Evolutionary conservation across 2,329 filamentous ascomycete species (phyloP).

Genomic region (Sporothrix variecibatus): DNA sequence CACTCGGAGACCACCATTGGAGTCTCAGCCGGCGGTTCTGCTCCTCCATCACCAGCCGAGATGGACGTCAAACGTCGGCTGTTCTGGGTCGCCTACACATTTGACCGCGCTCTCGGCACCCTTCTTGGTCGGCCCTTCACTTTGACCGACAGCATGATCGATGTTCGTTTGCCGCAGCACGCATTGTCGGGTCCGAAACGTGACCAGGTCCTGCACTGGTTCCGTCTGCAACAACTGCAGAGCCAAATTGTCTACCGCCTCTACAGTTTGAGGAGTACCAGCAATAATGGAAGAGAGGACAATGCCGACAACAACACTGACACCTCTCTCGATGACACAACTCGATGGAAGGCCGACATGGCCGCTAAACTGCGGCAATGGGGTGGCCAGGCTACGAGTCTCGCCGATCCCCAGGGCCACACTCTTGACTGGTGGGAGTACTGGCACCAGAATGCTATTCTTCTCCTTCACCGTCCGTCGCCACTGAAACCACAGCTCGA

Average conservation of each 20-base stretch:
- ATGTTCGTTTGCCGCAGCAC: conserved; percentile 29
- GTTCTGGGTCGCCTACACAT: conserved; percentile 35
- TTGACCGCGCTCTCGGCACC: conserved; percentile 33
- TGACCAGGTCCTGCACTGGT: conserved; percentile 32
- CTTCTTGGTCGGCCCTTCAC: conserved; percentile 34
- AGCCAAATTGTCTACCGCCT: conserved; percentile 31
- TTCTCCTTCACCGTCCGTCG: conserved; percentile 32
- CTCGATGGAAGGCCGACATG: conserved; percentile 26
- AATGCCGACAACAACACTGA: not conserved
- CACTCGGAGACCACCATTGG: conserved; percentile 31
- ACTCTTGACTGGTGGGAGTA: conserved; percentile 31
- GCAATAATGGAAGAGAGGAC: not conserved
- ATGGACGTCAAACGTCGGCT: conserved; percentile 31
- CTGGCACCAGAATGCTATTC: conserved; percentile 33
- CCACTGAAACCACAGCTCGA: conserved; percentile 26
- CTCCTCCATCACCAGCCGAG: not conserved
- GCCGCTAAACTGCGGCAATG: not conserved
- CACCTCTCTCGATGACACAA: not conserved
- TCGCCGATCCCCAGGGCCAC: conserved; percentile 21
- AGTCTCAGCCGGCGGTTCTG: not conserved
- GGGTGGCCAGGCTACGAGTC: conserved; percentile 4
- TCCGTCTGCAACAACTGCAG: conserved; percentile 32
- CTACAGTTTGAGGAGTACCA: conserved; percentile 9
- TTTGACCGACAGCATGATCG: conserved; percentile 32
- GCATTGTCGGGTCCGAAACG: conserved; percentile 23